Conservation (phyloP, 495 filamentous ascomycete species). For the Lasiosphaeria ovina region DNA sequence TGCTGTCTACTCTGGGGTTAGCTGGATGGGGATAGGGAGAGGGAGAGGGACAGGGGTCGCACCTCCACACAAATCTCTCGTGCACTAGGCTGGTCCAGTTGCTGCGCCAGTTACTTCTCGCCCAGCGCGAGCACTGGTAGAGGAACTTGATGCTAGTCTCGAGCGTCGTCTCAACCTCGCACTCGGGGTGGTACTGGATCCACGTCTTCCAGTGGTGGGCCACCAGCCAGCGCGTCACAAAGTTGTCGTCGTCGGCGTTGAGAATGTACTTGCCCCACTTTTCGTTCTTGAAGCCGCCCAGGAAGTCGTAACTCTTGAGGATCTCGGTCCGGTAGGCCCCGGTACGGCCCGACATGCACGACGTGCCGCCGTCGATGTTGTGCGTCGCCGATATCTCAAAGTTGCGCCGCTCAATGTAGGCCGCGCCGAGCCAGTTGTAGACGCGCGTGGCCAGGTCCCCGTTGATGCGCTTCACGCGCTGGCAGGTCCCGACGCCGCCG, state of each 20-base stretch:
- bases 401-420: constrained; percentile 80
- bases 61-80: constrained; percentile 68
- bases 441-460: constrained; percentile 56
- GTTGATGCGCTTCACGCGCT: constrained; percentile 66
- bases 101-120: constrained; percentile 77
- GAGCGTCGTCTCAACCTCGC: constrained; percentile 72
- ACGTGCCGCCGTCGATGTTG: constrained; percentile 79
- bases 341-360: constrained; percentile 83
- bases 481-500: constrained; percentile 80
- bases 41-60: constrained; percentile 30
- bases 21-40: neutral
- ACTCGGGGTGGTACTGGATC: constrained; percentile 72
- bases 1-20: constrained; percentile 52
- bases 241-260: constrained; percentile 84
- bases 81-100: constrained; percentile 73
- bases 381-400: constrained; percentile 88
- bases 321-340: constrained; percentile 81
- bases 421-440: constrained; percentile 76
- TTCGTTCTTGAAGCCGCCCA: constrained; percentile 68
- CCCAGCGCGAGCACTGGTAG: constrained; percentile 78
- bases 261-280: constrained; percentile 69
- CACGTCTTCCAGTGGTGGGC: constrained; percentile 72
- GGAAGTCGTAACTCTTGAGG: constrained; percentile 72
- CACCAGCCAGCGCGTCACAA: constrained; percentile 77
- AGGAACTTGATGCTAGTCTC: constrained; percentile 73